Base-by-base conservation (phyloP, 129 eudicot species). In the Oenanthe sinensis region DNA sequence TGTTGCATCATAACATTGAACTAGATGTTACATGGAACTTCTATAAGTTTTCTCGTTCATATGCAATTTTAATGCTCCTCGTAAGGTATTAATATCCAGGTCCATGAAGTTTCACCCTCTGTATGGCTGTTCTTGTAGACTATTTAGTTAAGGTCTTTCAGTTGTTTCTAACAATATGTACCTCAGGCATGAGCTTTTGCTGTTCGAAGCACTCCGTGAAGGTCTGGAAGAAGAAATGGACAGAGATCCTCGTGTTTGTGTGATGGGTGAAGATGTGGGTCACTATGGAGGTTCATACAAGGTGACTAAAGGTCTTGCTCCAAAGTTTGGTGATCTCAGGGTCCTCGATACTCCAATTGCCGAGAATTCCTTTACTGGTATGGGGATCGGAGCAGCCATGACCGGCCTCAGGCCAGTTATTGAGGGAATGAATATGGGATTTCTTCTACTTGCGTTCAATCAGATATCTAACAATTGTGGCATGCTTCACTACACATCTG, bases 351-450 rank as follows among this genome's bases (percentile, higher is more conserved):
- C 98, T 42, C 98, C 98, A 40, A 94, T 94, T 82, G 97, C 97
- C 17, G 98, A 94, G 77, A 94, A 94, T 75, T 81, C 98, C 9
- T 94, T 94, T 78, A 94, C 98, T 2, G 97, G 98, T 69, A 94
- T 94, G 98, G 98, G 88, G 42, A 87, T 94, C 30, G 97, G 98
- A 54, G 98, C 98, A 15, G 98, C 98, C 82, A 94, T 94, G 97
- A 88, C 86, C 0, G 98, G 98, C 74, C 88, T 94, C 16, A 79
- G 98, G 65, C 98, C 98, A 6, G 80, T 94, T 24, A 81, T 94
- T 8, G 98, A 94, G 81, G 98, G 98, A 70, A 94, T 94, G 98
- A 94, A 94, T 85, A 94, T 94, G 98, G 98, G 98, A 4, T 94
- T 91, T 78, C 96, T 94, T 75, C 92, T 94, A 50, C 85, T 94